phyloP scores from a whole-genome alignment of 1,139 yeast species.

The Geotrichum phurueaensis region DNA sequence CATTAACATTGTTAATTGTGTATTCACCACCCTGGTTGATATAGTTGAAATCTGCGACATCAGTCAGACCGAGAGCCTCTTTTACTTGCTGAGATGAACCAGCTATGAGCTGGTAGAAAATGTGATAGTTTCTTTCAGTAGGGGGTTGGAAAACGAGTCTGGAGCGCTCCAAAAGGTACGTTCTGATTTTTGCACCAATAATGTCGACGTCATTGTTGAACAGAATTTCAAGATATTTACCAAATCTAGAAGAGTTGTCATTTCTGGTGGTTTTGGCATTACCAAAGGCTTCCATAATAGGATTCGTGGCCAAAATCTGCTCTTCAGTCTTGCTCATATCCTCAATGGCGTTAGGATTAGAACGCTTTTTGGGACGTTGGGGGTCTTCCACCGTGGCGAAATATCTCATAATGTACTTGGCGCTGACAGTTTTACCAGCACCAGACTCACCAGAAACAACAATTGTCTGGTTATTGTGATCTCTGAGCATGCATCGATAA shows the following conservation, averaged over 20 bases:
- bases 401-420: constrained; percentile 95
- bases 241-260: constrained; percentile 95
- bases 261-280: constrained; percentile 98
- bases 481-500: constrained; percentile 80
- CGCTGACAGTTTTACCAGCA: constrained; percentile 97
- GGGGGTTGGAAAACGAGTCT: constrained; percentile 90
- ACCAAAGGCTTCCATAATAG: constrained; percentile 98
- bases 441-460: constrained; percentile 98
- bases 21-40: constrained; percentile 88
- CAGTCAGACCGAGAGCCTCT: constrained; percentile 48
- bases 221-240: constrained; percentile 87
- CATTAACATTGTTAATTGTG: constrained; percentile 75
- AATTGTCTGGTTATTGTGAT: constrained; percentile 82
- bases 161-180: constrained; percentile 87
- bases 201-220: constrained; percentile 70
- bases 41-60: constrained; percentile 66
- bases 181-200: constrained; percentile 90
- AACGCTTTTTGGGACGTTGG: constrained; percentile 35
- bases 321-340: constrained; percentile 91
- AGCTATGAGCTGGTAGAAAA: constrained; percentile 81
- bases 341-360: constrained; percentile 33
- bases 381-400: constrained; percentile 89
- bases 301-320: constrained; percentile 93
- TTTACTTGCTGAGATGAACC: constrained; percentile 66
- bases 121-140: constrained; percentile 88